Evolutionary conservation across 2,329 filamentous ascomycete genomes (phyloP).

Genomic region (Fusarium neocosmosporiellum): DNA sequence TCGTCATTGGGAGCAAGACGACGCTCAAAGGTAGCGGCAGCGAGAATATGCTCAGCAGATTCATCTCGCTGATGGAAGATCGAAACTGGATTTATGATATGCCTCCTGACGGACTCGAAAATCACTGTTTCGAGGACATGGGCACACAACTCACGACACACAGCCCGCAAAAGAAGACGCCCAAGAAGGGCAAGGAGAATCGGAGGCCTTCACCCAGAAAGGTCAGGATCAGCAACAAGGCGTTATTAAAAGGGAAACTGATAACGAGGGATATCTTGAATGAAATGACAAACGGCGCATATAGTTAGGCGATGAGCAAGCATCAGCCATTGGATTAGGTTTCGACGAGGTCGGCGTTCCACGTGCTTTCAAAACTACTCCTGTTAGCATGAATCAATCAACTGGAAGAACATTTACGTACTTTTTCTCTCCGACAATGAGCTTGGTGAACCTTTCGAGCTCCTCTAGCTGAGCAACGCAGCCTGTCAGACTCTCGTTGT

Average conservation of each 20-base stretch:
- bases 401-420: conserved; percentile 34
- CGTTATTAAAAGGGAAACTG: conserved; percentile 73
- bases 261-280: conserved; percentile 83
- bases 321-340: conserved; percentile 5
- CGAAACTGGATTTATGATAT: conserved; percentile 85
- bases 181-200: conserved; percentile 59
- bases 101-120: conserved; percentile 69
- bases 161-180: conserved; percentile 43
- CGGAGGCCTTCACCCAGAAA: conserved; percentile 62
- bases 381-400: neutral
- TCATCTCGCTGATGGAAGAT: conserved; percentile 81
- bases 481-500: conserved; percentile 64
- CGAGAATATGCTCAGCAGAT: conserved; percentile 80
- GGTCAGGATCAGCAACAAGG: conserved; percentile 68
- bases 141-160: conserved; percentile 59
- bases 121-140: conserved; percentile 74
- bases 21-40: conserved; percentile 80
- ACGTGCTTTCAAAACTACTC: conserved; percentile 49
- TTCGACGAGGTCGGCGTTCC: conserved; percentile 34
- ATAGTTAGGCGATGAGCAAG: conserved; percentile 36
- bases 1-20: conserved; percentile 84
- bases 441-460: conserved; percentile 67
- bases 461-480: conserved; percentile 66
- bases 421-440: conserved; percentile 67
- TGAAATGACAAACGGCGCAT: conserved; percentile 67